Evolutionary conservation across 202 grass and related monocot genomes (phyloP), one percentile per base, ranked within the genome.

Genomic region (Brachypodium distachyon): DNA sequence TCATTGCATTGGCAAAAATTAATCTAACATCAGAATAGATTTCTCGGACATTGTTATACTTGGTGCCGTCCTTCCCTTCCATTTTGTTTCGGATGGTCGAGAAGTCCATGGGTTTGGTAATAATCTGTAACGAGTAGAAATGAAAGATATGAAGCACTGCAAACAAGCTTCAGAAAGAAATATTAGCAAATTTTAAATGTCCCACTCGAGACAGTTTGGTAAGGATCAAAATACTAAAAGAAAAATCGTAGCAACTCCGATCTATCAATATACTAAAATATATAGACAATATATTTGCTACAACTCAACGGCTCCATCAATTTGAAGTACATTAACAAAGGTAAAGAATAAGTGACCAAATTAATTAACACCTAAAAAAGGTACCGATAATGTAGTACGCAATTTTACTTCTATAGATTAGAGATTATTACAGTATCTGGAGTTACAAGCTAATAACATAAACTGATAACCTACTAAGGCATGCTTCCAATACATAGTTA

Each of bases 1-100:
- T 87, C 96, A 98, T 98, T 77, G 96, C 91, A 70, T 95, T 98
- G 34, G 83, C 79, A 83, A 98, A 98, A 77, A 98, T 85, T 74
- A 98, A 85, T 82, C 91, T 87, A 67, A 94, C 91, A 84, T 98
- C 96, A 39, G 91, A 78, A 89, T 81, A 85, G 81, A 98, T 95
- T 80, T 98, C 91, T 78, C 84, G 81, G 53, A 92, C 91, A 84
- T 67, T 98, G 42, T 68, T 90, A 76, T 95, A 94, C 60, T 76
- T 88, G 53, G 34, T 70, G 27, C 80, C 87, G 77, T 90, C 89
- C 41, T 89, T 98, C 50, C 76, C 85, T 87, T 98, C 96, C 96
- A 95, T 99, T 82, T 86, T 89, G 3, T 85, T 92, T 64, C 79
- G 86, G 56, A 95, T 90, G 42, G 96, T 95, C 26, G 82, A 82